Evolutionary conservation across 495 filamentous ascomycete species (phyloP).

Genomic region (Hyaloscypha finlandica): DNA sequence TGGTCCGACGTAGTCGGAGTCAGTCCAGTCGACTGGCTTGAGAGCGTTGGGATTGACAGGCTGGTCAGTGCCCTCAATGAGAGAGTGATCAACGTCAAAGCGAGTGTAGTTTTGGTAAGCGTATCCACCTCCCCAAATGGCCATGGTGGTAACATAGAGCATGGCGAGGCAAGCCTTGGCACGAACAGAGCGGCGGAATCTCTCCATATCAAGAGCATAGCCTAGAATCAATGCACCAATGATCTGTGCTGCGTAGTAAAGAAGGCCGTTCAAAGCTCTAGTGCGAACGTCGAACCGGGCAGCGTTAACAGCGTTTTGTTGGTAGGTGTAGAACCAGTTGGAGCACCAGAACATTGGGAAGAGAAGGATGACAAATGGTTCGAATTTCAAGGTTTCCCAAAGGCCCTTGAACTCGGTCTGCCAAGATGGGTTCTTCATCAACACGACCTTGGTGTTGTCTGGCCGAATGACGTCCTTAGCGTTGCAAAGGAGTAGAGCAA

Average conservation of each 20-base stretch:
- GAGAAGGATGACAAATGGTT: constrained; percentile 78
- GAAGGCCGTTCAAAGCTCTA: constrained; percentile 76
- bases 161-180: constrained; percentile 69
- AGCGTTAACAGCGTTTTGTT: constrained; percentile 59
- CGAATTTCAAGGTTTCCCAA: constrained; percentile 67
- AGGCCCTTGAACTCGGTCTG: constrained; percentile 77
- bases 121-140: constrained; percentile 86
- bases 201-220: constrained; percentile 67
- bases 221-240: constrained; percentile 80
- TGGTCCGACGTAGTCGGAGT: constrained; percentile 69
- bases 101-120: constrained; percentile 72
- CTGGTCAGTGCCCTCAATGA: background rate
- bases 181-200: constrained; percentile 66
- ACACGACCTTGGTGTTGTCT: constrained; percentile 80
- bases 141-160: constrained; percentile 75
- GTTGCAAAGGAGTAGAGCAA: constrained; percentile 74
- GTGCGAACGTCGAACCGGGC: constrained; percentile 83
- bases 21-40: constrained; percentile 61
- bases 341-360: constrained; percentile 88
- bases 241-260: constrained; percentile 91
- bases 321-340: constrained; percentile 79
- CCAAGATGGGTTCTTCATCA: constrained; percentile 87
- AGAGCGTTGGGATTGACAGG: constrained; percentile 30
- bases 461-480: constrained; percentile 67
- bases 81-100: constrained; percentile 35